A percentile compares a stretch with the other conserved stretches of the same genome.
Evolutionary conservation across 352 stramenopile genomes (phyloP).

Genomic region (Pythium plurisporium): DNA sequence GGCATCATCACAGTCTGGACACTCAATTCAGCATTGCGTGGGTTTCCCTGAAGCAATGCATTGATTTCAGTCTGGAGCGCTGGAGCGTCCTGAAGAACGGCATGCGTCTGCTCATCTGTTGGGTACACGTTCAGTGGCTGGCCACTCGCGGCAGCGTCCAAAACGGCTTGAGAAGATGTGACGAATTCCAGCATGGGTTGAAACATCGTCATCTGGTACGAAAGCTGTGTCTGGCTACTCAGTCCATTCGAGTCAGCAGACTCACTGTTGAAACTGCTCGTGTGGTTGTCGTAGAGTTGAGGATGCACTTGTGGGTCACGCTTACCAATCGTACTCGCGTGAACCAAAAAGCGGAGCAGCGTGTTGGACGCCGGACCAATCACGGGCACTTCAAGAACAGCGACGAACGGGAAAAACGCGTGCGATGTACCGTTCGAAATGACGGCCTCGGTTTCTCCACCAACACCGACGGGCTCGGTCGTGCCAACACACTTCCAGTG

Average conservation of each 20-base stretch:
- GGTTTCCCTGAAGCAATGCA: slow-evolving; percentile 58
- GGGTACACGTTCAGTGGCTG: slow-evolving; percentile 74
- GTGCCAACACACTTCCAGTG: slow-evolving; percentile 83
- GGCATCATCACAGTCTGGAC: slow-evolving; percentile 88
- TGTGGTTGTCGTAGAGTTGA: slow-evolving; percentile 38
- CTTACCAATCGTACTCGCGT: slow-evolving; percentile 73
- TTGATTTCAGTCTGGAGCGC: slow-evolving; percentile 66
- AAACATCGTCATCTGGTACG: slow-evolving; percentile 87
- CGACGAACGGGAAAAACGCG: slow-evolving; percentile 80
- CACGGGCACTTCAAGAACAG: slow-evolving; percentile 78
- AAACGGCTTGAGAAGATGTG: slow-evolving; percentile 76
- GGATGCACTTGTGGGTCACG: slow-evolving; percentile 34
- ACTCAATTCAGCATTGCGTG: slow-evolving; percentile 77
- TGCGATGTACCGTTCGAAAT: slow-evolving; percentile 51
- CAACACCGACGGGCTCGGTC: slow-evolving; percentile 69
- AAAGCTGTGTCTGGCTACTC: slow-evolving; percentile 29
- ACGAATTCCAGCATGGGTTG: slow-evolving; percentile 84
- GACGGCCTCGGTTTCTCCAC: slow-evolving; percentile 58
- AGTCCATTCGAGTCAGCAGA: slow-evolving; percentile 13
- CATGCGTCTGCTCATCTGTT: slow-evolving; percentile 74
- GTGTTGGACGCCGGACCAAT: slow-evolving; percentile 77
- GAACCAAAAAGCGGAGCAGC: slow-evolving; percentile 81
- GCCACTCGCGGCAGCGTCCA: slow-evolving; percentile 74
- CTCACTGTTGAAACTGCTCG: slow-evolving; percentile 22
- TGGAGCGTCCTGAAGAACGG: slow-evolving; percentile 66